Percentiles rank a stretch among this genome's conserved stretches.
These are phyloP conservation scores for Globisporangium irregulare DNA, from an alignment of 352 stramenopile species.

Conservation along the genomic window DNA sequence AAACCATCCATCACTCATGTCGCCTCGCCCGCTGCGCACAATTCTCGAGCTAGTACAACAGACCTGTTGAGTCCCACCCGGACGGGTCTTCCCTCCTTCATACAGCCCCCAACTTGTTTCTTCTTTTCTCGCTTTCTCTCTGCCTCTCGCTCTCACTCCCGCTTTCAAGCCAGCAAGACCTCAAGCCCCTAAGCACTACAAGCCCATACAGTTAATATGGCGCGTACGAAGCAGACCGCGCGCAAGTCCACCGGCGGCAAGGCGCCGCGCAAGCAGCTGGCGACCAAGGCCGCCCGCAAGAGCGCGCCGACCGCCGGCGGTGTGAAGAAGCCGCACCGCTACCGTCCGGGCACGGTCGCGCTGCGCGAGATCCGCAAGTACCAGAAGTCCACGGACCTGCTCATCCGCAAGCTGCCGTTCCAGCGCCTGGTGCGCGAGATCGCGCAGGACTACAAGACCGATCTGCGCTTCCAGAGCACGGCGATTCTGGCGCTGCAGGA, in stretches of 20 bases:
- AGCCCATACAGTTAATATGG: slow-evolving; percentile 50
- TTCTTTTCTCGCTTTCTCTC: neutral
- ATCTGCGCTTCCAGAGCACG: slow-evolving; percentile 88
- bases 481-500: slow-evolving; percentile 90
- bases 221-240: slow-evolving; percentile 96
- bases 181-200: neutral
- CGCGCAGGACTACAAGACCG: slow-evolving; percentile 82
- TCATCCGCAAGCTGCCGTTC: slow-evolving; percentile 97
- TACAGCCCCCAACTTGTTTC: neutral
- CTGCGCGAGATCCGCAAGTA: slow-evolving; percentile 1
- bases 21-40: slow-evolving; percentile 3
- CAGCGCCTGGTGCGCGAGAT: slow-evolving; percentile 93
- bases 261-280: slow-evolving; percentile 92
- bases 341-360: neutral
- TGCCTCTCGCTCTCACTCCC: slow-evolving; percentile 43
- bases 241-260: slow-evolving; percentile 95
- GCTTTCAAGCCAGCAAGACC: slow-evolving; percentile 21
- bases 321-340: neutral
- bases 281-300: slow-evolving; percentile 17
- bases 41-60: neutral
- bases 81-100: neutral
- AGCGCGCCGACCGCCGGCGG: neutral
- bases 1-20: slow-evolving; percentile 4
- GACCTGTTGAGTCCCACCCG: neutral
- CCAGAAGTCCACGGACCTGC: slow-evolving; percentile 33